These are phyloP conservation scores for Detonula confervacea DNA, from an alignment of 352 stramenopile genomes.

Conservation along the genomic window DNA sequence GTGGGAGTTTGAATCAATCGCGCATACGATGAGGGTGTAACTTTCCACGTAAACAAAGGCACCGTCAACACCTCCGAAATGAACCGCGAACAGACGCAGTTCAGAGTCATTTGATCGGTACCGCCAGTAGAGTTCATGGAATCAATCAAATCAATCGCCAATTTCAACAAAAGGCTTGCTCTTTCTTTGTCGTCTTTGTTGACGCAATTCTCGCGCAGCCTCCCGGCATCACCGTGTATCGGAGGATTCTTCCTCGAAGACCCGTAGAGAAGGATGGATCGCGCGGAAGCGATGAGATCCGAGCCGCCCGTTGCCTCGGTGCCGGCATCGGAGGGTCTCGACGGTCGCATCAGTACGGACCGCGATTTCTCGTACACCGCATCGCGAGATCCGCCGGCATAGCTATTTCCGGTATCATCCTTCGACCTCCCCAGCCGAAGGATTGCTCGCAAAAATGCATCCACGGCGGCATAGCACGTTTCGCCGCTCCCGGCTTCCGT, in stretches of 20 bases:
- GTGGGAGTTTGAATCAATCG: conserved; percentile 11
- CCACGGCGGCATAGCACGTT: conserved; percentile 20
- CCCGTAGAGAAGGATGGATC: conserved; percentile 64
- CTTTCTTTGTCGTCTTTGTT: conserved; percentile 55
- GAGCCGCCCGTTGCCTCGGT: conserved; percentile 10
- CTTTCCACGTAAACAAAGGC: conserved; percentile 79
- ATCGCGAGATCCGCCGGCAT: conserved; percentile 16
- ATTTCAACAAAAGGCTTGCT: conserved; percentile 52
- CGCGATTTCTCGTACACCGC: conserved; percentile 29
- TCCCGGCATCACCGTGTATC: conserved; percentile 57
- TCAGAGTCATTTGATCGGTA: conserved; percentile 27
- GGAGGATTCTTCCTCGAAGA: conserved; percentile 42
- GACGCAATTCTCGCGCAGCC: conserved; percentile 59
- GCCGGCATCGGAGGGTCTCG: background rate
- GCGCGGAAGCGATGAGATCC: conserved; percentile 63
- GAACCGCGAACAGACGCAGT: conserved; percentile 58
- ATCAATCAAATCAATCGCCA: conserved; percentile 50
- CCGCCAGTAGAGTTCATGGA: conserved; percentile 12
- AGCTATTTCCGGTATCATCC: conserved; percentile 9
- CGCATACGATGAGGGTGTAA: conserved; percentile 36
- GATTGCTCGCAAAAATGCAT: conserved; percentile 50
- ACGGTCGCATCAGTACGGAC: conserved; percentile 38
- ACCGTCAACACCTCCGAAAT: conserved; percentile 71
- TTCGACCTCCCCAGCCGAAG: conserved; percentile 24
- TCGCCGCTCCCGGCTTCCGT: too few species aligned